A percentile compares a stretch with the other conserved stretches of the same genome.
phyloP scores from a whole-genome alignment of 768 basidiomycete genomes.

The Aureoboletus auriporus region DNA sequence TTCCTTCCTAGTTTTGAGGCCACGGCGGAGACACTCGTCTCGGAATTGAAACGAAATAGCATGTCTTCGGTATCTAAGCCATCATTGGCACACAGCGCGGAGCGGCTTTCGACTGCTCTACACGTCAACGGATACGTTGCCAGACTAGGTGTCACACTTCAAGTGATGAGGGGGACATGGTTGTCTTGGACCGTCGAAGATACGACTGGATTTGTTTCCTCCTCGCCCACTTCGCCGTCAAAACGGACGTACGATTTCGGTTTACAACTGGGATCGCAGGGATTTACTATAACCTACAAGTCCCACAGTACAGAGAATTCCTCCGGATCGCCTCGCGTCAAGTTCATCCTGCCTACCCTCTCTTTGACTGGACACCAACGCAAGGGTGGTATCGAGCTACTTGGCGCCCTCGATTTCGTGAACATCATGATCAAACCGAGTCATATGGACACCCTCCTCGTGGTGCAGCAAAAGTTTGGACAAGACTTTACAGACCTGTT shows the following conservation, averaged over 20 bases:
- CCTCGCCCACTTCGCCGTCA: conserved; percentile 30
- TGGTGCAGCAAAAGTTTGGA: conserved; percentile 85
- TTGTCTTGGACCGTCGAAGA: conserved; percentile 66
- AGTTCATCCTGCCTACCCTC: conserved; percentile 62
- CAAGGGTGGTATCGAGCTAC: conserved; percentile 40
- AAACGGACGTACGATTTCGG: conserved; percentile 50
- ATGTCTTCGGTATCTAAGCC: conserved; percentile 31
- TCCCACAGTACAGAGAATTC: conserved; percentile 33
- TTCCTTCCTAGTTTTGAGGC: conserved; percentile 73
- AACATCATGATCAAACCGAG: conserved; percentile 73
- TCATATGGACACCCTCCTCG: conserved; percentile 79
- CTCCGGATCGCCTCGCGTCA: conserved; percentile 47
- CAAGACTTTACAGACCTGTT: conserved; percentile 84
- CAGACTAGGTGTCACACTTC: conserved; percentile 58
- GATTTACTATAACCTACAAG: conserved; percentile 54
- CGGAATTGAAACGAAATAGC: conserved; percentile 51
- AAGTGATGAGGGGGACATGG: conserved; percentile 89
- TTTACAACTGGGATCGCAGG: conserved; percentile 58
- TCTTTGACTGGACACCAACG: conserved; percentile 60
- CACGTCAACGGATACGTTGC: conserved; percentile 52
- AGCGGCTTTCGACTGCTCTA: conserved; percentile 22
- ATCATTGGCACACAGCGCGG: conserved; percentile 21
- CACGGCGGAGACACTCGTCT: conserved; percentile 58
- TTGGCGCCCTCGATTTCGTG: conserved; percentile 65
- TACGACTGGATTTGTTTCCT: conserved; percentile 44